Conservation (phyloP, 176 grass and related monocot species). For the Musa troglodytarum region DNA sequence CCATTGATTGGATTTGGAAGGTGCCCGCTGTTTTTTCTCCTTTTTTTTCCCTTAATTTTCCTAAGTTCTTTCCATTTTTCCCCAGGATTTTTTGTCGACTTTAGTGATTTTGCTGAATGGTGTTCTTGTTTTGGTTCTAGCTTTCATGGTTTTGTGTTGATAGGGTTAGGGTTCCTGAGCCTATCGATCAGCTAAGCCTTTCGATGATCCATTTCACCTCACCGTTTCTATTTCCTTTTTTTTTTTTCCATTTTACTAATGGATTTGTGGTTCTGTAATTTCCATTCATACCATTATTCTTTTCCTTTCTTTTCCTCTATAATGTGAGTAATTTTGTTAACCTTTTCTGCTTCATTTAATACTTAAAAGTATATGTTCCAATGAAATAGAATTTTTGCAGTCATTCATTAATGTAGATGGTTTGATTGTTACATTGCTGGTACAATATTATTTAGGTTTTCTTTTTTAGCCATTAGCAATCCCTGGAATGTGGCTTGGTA, state of each 20-base stretch:
- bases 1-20: slow-evolving; percentile 96
- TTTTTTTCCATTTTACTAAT: too few relatives aligned
- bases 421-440: background rate
- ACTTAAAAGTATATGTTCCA: background rate
- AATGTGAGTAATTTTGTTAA: background rate
- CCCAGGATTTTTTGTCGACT: too few relatives aligned
- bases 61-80: too few relatives aligned
- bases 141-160: too few relatives aligned
- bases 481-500: background rate
- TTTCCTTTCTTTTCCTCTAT: background rate
- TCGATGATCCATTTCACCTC: too few relatives aligned
- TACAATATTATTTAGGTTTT: too few relatives aligned
- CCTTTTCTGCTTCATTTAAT: background rate
- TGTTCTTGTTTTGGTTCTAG: too few relatives aligned
- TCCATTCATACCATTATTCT: background rate
- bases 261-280: too few relatives aligned
- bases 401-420: background rate
- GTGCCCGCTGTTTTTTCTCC: slow-evolving; percentile 26
- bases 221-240: too few relatives aligned
- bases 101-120: too few relatives aligned
- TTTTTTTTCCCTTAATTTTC: background rate
- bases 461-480: background rate
- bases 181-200: too few relatives aligned
- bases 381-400: background rate
- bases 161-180: too few relatives aligned